Percentiles rank a stretch among this genome's conserved stretches.
Conservation (phyloP, 164 flowering plant species). For the Vitis cinerea region DNA sequence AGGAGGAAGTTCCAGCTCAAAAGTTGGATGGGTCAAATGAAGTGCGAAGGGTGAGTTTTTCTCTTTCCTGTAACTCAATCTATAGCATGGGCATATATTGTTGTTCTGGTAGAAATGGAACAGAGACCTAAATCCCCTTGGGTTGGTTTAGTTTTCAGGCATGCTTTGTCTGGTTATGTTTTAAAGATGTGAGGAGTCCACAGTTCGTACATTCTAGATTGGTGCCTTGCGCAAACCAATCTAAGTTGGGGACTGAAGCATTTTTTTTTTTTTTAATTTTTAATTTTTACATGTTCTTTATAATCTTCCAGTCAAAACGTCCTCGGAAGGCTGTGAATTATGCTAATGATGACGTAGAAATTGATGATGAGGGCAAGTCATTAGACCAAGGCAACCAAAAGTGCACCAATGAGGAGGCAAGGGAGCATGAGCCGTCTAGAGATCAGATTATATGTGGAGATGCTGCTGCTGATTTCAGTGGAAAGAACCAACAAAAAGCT, state of each 20-base stretch:
- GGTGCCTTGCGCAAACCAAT: background rate
- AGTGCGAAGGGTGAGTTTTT: slow-evolving; percentile 59
- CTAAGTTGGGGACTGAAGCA: background rate
- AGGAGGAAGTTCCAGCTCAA: slow-evolving; percentile 21
- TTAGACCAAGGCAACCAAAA: slow-evolving; percentile 18
- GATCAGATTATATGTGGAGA: slow-evolving; percentile 6
- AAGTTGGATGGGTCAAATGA: slow-evolving; percentile 17
- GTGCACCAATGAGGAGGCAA: slow-evolving; percentile 10
- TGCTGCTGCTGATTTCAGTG: slow-evolving; percentile 10
- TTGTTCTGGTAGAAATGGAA: too few species aligned
- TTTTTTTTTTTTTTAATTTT: background rate
- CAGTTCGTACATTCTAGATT: too few species aligned
- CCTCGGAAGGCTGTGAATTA: slow-evolving; percentile 53
- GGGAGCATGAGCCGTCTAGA: slow-evolving; percentile 16
- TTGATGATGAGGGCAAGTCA: slow-evolving; percentile 27
- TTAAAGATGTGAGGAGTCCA: too few species aligned
- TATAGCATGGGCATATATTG: too few species aligned
- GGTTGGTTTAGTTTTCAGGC: background rate
- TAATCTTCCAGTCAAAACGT: slow-evolving; percentile 55
- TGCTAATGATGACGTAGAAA: slow-evolving; percentile 25
- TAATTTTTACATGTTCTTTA: background rate
- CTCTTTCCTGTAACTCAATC: background rate
- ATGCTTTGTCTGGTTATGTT: too few species aligned
- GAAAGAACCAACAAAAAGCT: slow-evolving; percentile 10
- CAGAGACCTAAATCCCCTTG: too few species aligned